These are phyloP conservation scores for Pythium apleroticum DNA, from an alignment of 352 stramenopile genomes.

Conservation along the genomic window DNA sequence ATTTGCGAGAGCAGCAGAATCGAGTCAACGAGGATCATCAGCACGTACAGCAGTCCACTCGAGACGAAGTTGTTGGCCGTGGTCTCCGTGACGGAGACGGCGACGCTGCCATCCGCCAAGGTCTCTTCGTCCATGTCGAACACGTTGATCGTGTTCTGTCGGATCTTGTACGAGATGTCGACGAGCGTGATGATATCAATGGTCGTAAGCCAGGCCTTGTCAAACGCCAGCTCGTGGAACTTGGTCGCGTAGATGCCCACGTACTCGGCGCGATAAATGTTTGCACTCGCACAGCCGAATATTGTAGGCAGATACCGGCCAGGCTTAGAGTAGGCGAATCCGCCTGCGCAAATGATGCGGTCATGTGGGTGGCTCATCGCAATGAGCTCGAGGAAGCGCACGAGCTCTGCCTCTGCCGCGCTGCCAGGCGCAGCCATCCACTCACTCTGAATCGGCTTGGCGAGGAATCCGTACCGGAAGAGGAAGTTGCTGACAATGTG, in stretches of 20 bases:
- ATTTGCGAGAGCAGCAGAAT: slow-evolving; percentile 27
- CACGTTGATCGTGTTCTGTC: slow-evolving; percentile 27
- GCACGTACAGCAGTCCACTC: slow-evolving; percentile 25
- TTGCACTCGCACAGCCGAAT: slow-evolving; percentile 30
- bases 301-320: slow-evolving; percentile 18
- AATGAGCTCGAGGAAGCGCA: slow-evolving; percentile 28
- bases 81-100: slow-evolving; percentile 5
- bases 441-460: neutral
- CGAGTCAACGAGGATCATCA: slow-evolving; percentile 28
- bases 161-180: slow-evolving; percentile 22
- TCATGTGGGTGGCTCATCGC: slow-evolving; percentile 19
- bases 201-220: slow-evolving; percentile 27
- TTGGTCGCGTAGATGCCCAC: slow-evolving; percentile 22
- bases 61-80: slow-evolving; percentile 29
- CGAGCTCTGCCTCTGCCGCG: slow-evolving; percentile 20
- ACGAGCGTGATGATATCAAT: slow-evolving; percentile 28
- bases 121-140: slow-evolving; percentile 15
- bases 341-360: slow-evolving; percentile 22
- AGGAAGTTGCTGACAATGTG: slow-evolving; percentile 25
- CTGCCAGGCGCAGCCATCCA: slow-evolving; percentile 9
- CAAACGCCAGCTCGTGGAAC: slow-evolving; percentile 17
- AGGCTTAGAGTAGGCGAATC: slow-evolving; percentile 20
- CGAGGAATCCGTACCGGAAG: slow-evolving; percentile 18
- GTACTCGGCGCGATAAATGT: slow-evolving; percentile 23
- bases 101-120: neutral